Conservation (phyloP, 495 filamentous ascomycete species). For the Podospora appendiculata region DNA sequence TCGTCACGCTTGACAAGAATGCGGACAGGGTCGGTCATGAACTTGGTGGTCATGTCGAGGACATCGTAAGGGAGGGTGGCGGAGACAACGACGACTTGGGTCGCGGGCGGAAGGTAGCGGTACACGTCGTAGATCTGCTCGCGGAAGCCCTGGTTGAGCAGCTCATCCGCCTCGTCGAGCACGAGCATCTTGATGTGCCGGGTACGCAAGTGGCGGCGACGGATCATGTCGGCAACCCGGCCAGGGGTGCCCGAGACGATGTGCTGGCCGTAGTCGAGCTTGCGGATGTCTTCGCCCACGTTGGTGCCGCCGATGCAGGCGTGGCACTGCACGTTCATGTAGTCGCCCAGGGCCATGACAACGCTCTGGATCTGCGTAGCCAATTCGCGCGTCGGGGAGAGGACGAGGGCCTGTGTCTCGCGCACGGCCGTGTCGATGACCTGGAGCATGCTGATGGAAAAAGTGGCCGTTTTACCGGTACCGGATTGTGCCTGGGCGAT, state of each 20-base stretch:
- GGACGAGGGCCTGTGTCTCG: slow-evolving; percentile 91
- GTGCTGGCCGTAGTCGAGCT: slow-evolving; percentile 91
- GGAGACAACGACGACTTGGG: slow-evolving; percentile 94
- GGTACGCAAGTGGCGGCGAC: slow-evolving; percentile 87
- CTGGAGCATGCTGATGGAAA: slow-evolving; percentile 97
- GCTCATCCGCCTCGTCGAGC: slow-evolving; percentile 97
- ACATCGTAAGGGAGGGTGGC: slow-evolving; percentile 98
- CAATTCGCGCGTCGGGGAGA: slow-evolving; percentile 94
- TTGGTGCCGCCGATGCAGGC: slow-evolving; percentile 98
- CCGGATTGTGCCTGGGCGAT: slow-evolving; percentile 99
- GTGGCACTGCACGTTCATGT: slow-evolving; percentile 99
- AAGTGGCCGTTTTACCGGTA: slow-evolving; percentile 98
- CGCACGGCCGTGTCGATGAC: slow-evolving; percentile 92
- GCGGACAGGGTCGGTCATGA: slow-evolving; percentile 98
- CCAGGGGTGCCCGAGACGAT: slow-evolving; percentile 95
- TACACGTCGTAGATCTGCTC: slow-evolving; percentile 99
- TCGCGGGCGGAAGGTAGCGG: slow-evolving; percentile 93
- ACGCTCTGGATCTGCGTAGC: slow-evolving; percentile 99
- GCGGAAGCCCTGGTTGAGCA: slow-evolving; percentile 94
- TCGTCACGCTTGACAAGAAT: slow-evolving; percentile 99
- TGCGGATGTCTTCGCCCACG: slow-evolving; percentile 95
- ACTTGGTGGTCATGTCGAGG: slow-evolving; percentile 98
- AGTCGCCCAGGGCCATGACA: slow-evolving; percentile 95
- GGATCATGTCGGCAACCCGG: slow-evolving; percentile 98
- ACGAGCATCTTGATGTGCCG: slow-evolving; percentile 99